A percentile compares a stretch with the other conserved stretches of the same genome.
These are phyloP conservation scores for Hydrangea macrophylla DNA, from an alignment of 148 eudicot genomes.

Conservation along the genomic window DNA sequence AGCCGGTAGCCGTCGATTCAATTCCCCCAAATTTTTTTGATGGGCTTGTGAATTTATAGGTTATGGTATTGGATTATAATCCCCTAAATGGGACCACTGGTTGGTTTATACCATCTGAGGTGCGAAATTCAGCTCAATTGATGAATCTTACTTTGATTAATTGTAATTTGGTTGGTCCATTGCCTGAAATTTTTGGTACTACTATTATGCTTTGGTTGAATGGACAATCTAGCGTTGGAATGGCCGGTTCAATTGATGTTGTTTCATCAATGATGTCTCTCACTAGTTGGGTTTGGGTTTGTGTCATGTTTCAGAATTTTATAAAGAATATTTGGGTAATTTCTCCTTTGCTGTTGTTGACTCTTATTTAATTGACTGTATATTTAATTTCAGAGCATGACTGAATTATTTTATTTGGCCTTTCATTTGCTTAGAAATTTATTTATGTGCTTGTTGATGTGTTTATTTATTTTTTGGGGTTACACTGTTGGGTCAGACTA, in stretches of 20 bases:
- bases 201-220: conserved; percentile 70
- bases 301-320: no score
- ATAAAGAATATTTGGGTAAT: no score
- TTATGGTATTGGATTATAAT: conserved; percentile 70
- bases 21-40: conserved; percentile 86
- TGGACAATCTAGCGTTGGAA: conserved; percentile 60
- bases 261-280: conserved; percentile 66
- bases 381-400: no score
- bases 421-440: no score
- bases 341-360: no score
- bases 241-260: conserved; percentile 75
- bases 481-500: no score
- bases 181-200: conserved; percentile 77
- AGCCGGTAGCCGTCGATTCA: no score
- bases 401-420: no score
- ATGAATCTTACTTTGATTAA: conserved; percentile 52
- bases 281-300: no score
- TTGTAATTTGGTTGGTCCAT: conserved; percentile 69
- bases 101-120: conserved; percentile 66
- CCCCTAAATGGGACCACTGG: conserved; percentile 70
- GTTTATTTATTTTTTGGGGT: no score
- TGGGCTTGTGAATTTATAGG: conserved; percentile 67
- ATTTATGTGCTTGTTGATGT: no score
- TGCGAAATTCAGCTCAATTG: conserved; percentile 65
- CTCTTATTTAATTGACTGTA: no score